Evolutionary conservation across 2,329 filamentous ascomycete species (phyloP).

Genomic region (Aspergillus tanneri): DNA sequence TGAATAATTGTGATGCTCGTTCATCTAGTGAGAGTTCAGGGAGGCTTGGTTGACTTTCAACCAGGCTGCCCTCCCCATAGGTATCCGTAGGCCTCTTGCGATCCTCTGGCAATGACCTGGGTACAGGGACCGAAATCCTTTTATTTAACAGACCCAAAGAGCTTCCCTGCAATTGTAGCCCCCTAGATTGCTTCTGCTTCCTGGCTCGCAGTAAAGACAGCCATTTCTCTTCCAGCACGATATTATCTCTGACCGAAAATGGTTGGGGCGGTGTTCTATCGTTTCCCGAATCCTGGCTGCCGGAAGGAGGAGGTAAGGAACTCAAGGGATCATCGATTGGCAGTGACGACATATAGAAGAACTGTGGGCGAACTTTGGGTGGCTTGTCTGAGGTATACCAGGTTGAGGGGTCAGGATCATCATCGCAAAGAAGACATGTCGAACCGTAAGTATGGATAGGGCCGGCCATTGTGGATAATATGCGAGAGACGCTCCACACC

Average conservation of each 20-base stretch:
- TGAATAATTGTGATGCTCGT: slow-evolving; percentile 10
- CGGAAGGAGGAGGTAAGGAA: slow-evolving; percentile 57
- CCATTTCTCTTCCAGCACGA: slow-evolving; percentile 77
- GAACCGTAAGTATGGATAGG: slow-evolving; percentile 59
- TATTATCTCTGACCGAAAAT: slow-evolving; percentile 76
- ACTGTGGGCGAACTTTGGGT: slow-evolving; percentile 63
- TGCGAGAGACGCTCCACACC: background rate
- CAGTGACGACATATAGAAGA: slow-evolving; percentile 80
- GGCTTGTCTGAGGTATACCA: slow-evolving; percentile 51
- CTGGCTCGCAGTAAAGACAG: slow-evolving; percentile 50
- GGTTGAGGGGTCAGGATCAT: slow-evolving; percentile 33
- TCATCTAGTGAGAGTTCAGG: slow-evolving; percentile 21
- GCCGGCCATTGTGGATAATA: slow-evolving; percentile 35
- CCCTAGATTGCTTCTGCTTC: slow-evolving; percentile 12
- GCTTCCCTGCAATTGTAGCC: slow-evolving; percentile 9
- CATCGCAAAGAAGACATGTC: slow-evolving; percentile 53
- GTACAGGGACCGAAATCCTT: slow-evolving; percentile 30
- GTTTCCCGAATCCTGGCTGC: slow-evolving; percentile 47
- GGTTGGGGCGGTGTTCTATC: slow-evolving; percentile 67
- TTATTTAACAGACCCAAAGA: slow-evolving; percentile 10
- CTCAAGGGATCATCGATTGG: slow-evolving; percentile 89
- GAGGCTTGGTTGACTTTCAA: slow-evolving; percentile 19
- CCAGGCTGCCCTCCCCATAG: slow-evolving; percentile 18
- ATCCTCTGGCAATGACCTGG: slow-evolving; percentile 10
- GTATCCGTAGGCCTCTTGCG: slow-evolving; percentile 13